Conservation (phyloP, 345 rosid genomes). For the Angophora floribunda region DNA sequence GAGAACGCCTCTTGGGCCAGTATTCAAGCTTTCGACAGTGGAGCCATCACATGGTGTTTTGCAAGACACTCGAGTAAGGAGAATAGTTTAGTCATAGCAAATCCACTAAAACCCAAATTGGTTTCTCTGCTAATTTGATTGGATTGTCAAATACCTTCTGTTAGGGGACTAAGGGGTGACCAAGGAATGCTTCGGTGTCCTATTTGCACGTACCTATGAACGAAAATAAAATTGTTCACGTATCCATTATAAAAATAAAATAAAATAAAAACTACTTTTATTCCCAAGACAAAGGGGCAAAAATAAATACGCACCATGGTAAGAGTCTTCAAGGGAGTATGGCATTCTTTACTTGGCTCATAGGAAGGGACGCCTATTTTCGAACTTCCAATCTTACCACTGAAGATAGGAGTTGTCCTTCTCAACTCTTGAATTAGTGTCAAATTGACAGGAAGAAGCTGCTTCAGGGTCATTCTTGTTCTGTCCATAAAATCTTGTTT, state of each 20-base stretch:
- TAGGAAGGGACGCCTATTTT: constrained; percentile 5
- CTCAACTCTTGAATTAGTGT: not conserved
- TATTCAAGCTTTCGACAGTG: constrained; percentile 28
- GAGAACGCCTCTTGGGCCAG: constrained; percentile 58
- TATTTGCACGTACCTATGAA: constrained; percentile 29
- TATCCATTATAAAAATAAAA: not conserved
- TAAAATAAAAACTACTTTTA: too few species aligned
- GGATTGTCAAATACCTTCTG: constrained; percentile 16
- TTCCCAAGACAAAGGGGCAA: not conserved
- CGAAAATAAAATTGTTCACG: not conserved
- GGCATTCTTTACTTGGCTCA: constrained; percentile 33
- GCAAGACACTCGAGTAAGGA: not conserved
- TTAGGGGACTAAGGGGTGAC: constrained; percentile 55
- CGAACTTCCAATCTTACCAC: not conserved
- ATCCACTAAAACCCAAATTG: not conserved
- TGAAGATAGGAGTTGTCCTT: not conserved
- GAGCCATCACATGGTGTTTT: constrained; percentile 42
- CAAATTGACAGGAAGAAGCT: constrained; percentile 14
- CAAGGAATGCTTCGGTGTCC: constrained; percentile 22
- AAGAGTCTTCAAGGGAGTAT: constrained; percentile 62
- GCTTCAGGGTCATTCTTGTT: constrained; percentile 9
- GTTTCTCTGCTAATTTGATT: not conserved
- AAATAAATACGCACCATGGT: constrained; percentile 17
- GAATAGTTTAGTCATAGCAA: not conserved
- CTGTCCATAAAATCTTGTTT: not conserved